A percentile compares a stretch with the other conserved stretches of the same genome.
Evolutionary conservation across 2,329 filamentous ascomycete species (phyloP).

Genomic region (Verticillium nubilum): DNA sequence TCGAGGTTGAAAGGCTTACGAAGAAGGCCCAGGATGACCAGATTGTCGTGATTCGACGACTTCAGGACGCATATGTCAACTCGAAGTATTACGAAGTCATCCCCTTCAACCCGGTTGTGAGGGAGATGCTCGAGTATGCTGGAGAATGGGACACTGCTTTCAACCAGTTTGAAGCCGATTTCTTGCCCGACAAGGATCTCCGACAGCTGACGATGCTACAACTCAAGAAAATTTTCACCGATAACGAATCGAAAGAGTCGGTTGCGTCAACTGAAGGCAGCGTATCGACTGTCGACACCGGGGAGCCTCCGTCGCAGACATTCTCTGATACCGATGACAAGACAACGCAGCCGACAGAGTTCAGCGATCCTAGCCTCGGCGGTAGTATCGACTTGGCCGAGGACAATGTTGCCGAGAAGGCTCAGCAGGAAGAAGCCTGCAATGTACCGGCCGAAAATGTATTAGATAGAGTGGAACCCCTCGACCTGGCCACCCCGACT

Average conservation of each 20-base stretch:
- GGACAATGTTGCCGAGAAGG: not conserved
- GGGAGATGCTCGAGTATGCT: slow-evolving; percentile 87
- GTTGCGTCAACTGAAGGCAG: slow-evolving; percentile 64
- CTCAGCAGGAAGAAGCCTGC: slow-evolving; percentile 15
- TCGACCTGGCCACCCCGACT: slow-evolving; percentile 41
- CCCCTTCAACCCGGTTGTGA: slow-evolving; percentile 81
- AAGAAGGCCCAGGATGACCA: slow-evolving; percentile 84
- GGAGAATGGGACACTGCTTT: slow-evolving; percentile 92
- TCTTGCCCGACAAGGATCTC: slow-evolving; percentile 95
- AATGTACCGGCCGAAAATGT: slow-evolving; percentile 25
- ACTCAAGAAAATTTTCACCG: slow-evolving; percentile 89
- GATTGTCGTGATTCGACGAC: slow-evolving; percentile 61
- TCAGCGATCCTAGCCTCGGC: slow-evolving; percentile 19
- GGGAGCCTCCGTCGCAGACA: slow-evolving; percentile 40
- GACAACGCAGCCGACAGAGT: slow-evolving; percentile 35
- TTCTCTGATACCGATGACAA: slow-evolving; percentile 43
- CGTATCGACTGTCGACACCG: slow-evolving; percentile 45
- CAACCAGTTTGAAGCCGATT: slow-evolving; percentile 84
- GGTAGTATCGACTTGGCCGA: not conserved
- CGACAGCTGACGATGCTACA: slow-evolving; percentile 86
- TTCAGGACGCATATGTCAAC: slow-evolving; percentile 87
- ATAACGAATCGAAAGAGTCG: slow-evolving; percentile 78
- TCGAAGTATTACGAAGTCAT: slow-evolving; percentile 97
- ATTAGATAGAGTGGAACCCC: slow-evolving; percentile 42
- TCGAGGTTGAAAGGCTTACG: slow-evolving; percentile 72